A percentile compares a stretch with the other conserved stretches of the same genome.
These are phyloP conservation scores for Scutellaria minor DNA, from an alignment of 257 asterid species.

Conservation along the genomic window DNA sequence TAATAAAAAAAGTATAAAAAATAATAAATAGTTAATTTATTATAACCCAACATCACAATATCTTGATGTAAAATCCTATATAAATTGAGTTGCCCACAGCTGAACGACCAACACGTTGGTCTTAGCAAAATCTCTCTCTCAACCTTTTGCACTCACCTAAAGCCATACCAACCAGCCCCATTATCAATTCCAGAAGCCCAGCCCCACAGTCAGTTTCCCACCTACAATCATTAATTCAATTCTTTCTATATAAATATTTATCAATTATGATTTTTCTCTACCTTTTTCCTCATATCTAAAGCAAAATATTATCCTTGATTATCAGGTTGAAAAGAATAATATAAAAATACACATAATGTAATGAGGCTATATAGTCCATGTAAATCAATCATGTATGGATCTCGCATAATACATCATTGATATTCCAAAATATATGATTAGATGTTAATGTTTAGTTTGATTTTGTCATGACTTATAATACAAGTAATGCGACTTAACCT, in stretches of 20 bases:
- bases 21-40: neutral
- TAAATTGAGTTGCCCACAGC: neutral
- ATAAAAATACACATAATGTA: no score
- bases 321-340: no score
- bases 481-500: no score
- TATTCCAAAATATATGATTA: no score
- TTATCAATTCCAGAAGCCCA: slow-evolving; percentile 28
- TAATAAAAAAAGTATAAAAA: neutral
- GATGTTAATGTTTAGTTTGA: no score
- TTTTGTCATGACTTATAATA: no score
- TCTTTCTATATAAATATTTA: neutral
- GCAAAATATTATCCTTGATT: no score
- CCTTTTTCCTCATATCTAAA: no score
- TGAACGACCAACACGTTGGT: slow-evolving; percentile 11
- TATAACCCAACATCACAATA: slow-evolving; percentile 3
- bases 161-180: slow-evolving; percentile 7
- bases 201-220: neutral
- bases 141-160: slow-evolving; percentile 35
- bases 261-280: no score
- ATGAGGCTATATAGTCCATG: no score
- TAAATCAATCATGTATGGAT: no score
- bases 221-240: slow-evolving; percentile 10
- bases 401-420: no score
- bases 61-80: neutral
- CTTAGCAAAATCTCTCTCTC: neutral